phyloP scores from a whole-genome alignment of 148 eudicot species.

The Polygonum maritimum region DNA sequence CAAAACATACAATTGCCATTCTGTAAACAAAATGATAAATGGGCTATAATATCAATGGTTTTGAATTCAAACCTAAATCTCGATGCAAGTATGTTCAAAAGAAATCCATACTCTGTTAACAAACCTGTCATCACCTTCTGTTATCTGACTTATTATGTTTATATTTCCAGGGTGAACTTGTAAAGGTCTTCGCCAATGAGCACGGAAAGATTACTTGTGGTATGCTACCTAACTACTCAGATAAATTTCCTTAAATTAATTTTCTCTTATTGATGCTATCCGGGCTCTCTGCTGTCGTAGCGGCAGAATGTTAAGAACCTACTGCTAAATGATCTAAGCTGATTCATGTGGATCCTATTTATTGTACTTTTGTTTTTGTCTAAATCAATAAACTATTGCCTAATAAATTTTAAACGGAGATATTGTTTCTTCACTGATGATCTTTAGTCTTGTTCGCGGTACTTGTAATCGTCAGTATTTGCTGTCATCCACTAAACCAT shows the following conservation, averaged over 20 bases:
- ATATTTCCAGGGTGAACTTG: slow-evolving; percentile 72
- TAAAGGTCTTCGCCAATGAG: slow-evolving; percentile 82
- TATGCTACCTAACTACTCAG: slow-evolving; percentile 24
- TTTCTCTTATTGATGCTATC: neutral
- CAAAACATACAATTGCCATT: slow-evolving; percentile 1
- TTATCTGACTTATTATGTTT: slow-evolving; percentile 8
- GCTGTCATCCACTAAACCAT: neutral
- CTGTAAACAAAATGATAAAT: neutral
- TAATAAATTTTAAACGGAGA: neutral
- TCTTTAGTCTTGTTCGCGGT: neutral
- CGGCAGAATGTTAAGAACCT: neutral
- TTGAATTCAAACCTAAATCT: neutral
- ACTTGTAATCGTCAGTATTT: neutral
- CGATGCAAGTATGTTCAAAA: neutral
- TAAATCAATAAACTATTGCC: neutral
- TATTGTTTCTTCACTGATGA: neutral
- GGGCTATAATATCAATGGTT: neutral
- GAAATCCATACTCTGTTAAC: neutral
- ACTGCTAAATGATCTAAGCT: neutral
- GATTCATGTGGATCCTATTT: neutral
- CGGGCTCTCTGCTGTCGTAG: neutral
- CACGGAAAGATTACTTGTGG: slow-evolving; percentile 77
- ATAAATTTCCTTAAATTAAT: neutral
- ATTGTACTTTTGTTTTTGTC: neutral
- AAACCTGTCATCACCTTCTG: neutral